Percentiles rank a stretch among this genome's conserved stretches.
Conservation (phyloP, 371 early-diverging fungal genomes). For the Mucor sp. region DNA sequence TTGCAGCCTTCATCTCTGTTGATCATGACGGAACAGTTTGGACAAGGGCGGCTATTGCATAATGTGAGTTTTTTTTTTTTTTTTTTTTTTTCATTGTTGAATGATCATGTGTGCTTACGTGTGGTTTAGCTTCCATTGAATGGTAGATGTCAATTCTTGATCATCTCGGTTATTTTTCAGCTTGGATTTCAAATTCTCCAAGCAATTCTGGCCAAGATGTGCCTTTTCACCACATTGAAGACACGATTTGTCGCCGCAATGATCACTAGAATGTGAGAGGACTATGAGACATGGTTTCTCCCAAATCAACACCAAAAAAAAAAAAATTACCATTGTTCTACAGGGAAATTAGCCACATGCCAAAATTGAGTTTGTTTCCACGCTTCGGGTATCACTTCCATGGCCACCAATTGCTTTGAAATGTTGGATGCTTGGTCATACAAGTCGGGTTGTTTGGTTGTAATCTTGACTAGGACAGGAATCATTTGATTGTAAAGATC, state of each 20-base stretch:
- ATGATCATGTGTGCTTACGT: constrained; percentile 28
- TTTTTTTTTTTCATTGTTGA: no score
- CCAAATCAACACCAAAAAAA: no score
- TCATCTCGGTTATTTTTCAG: constrained; percentile 14
- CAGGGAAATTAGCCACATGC: constrained; percentile 63
- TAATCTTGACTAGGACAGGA: constrained; percentile 24
- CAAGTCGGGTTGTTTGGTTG: constrained; percentile 13
- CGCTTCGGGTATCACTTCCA: constrained; percentile 62
- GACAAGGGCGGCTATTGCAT: constrained; percentile 58
- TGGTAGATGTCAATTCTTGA: constrained; percentile 33
- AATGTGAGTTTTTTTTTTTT: background rate
- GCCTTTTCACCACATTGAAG: constrained; percentile 57
- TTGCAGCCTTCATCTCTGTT: constrained; percentile 82
- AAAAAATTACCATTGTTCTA: constrained; percentile 59
- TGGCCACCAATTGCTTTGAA: constrained; percentile 47
- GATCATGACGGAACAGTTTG: constrained; percentile 73
- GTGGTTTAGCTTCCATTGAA: constrained; percentile 56
- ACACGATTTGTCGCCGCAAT: constrained; percentile 49
- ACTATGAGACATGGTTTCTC: no score
- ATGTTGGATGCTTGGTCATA: constrained; percentile 29
- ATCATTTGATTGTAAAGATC: constrained; percentile 40
- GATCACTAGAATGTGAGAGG: constrained; percentile 12
- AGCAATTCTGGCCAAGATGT: constrained; percentile 43
- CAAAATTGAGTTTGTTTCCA: constrained; percentile 76
- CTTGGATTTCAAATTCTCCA: constrained; percentile 38